phyloP scores from a whole-genome alignment of 1,139 yeast genomes.

The Lodderomyces oxycetoniae region DNA sequence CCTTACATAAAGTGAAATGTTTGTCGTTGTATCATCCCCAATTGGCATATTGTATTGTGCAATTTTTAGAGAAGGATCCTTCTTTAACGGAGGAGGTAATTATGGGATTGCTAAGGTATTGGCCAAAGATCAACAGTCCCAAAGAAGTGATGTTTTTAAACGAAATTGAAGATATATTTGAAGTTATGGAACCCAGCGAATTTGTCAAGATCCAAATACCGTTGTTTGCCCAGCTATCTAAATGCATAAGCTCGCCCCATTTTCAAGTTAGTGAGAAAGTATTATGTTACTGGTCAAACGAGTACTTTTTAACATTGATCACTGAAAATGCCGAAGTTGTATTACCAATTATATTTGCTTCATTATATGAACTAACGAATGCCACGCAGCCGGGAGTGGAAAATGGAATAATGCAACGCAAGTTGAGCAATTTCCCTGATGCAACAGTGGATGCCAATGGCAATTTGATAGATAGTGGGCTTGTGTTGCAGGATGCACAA shows the following conservation, averaged over 20 bases:
- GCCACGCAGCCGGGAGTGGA: slow-evolving; percentile 48
- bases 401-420: slow-evolving; percentile 44
- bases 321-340: slow-evolving; percentile 91
- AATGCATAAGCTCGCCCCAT: slow-evolving; percentile 92
- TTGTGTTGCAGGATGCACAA: slow-evolving; percentile 21
- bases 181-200: slow-evolving; percentile 91
- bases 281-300: slow-evolving; percentile 90
- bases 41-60: slow-evolving; percentile 93
- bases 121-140: slow-evolving; percentile 97
- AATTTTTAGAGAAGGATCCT: slow-evolving; percentile 93
- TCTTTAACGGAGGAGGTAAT: slow-evolving; percentile 88
- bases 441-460: slow-evolving; percentile 46
- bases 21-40: slow-evolving; percentile 92
- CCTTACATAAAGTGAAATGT: slow-evolving; percentile 88
- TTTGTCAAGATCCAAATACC: slow-evolving; percentile 92
- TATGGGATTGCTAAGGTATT: slow-evolving; percentile 84
- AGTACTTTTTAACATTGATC: slow-evolving; percentile 82
- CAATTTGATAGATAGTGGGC: slow-evolving; percentile 38
- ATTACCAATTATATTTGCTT: slow-evolving; percentile 85
- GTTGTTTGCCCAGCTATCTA: slow-evolving; percentile 85
- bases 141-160: slow-evolving; percentile 94
- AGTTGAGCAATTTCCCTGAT: slow-evolving; percentile 37
- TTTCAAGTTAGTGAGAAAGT: slow-evolving; percentile 98
- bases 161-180: slow-evolving; percentile 94
- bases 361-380: slow-evolving; percentile 77